Conservation (phyloP, 495 filamentous ascomycete genomes). For the Hypoxylon lenormandii region DNA sequence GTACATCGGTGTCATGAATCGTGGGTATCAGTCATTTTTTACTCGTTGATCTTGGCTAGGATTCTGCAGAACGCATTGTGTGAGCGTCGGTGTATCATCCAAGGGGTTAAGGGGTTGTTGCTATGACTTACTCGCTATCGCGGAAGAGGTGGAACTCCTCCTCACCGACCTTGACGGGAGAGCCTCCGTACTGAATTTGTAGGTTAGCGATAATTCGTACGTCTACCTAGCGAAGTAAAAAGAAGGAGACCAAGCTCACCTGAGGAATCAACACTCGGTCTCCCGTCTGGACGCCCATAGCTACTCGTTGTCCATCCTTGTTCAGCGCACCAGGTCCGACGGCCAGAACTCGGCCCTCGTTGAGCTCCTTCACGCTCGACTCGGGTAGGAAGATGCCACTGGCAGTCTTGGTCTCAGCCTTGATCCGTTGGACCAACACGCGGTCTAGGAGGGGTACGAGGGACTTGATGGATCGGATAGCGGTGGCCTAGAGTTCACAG, state of each 20-base stretch:
- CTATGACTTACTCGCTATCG: slow-evolving; percentile 86
- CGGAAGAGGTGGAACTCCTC: slow-evolving; percentile 96
- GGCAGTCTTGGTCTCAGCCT: slow-evolving; percentile 95
- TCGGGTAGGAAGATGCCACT: slow-evolving; percentile 97
- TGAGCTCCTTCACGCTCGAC: slow-evolving; percentile 95
- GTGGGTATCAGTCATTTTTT: slow-evolving; percentile 54
- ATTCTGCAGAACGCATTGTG: slow-evolving; percentile 62
- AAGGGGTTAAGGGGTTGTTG: background rate
- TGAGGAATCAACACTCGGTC: slow-evolving; percentile 97
- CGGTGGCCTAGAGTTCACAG: slow-evolving; percentile 62
- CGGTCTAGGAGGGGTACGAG: slow-evolving; percentile 97
- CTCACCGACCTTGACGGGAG: slow-evolving; percentile 95
- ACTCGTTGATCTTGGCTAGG: slow-evolving; percentile 91
- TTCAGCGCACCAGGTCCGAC: slow-evolving; percentile 89
- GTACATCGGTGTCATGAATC: slow-evolving; percentile 51
- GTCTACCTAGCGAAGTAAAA: background rate
- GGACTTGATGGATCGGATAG: slow-evolving; percentile 94
- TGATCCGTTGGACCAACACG: slow-evolving; percentile 96
- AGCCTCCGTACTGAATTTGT: slow-evolving; percentile 82
- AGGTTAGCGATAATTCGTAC: slow-evolving; percentile 51
- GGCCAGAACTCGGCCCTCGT: slow-evolving; percentile 94
- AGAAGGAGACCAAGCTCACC: slow-evolving; percentile 67
- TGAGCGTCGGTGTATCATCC: background rate
- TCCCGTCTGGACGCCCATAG: slow-evolving; percentile 81
- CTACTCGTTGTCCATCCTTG: slow-evolving; percentile 85